Evolutionary conservation across 352 stramenopile species (phyloP), one percentile per base, ranked within the genome.

Genomic region (Globisporangium mamillatum): DNA sequence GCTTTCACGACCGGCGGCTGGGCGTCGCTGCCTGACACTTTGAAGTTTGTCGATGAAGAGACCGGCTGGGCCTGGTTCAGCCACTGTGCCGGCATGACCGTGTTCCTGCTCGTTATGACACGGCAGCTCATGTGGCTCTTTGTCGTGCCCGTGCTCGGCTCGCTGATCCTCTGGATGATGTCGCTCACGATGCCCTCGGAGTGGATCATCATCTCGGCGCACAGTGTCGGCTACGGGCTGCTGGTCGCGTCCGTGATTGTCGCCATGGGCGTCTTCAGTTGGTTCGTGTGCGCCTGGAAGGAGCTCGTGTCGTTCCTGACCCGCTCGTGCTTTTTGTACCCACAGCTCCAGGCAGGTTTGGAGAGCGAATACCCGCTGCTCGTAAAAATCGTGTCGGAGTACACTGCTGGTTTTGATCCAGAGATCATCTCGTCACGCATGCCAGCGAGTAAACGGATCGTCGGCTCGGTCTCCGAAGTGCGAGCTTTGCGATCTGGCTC

Each of bases 61-160:
- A 94, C 87, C 9, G 87, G 87, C 18, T 94, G 87, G 87, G 87
- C 84, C 20, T 94, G 87, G 87, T 94, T 94, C 67, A 94, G 87
- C 55, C 87, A 94, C 56, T 91, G 82, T 60, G 87, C 87, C 2
- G 87, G 87, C 32, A 73, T 93, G 52, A 92, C 87, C 0, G 79
- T 92, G 22, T 94, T 94, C 67, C 67, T 94, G 50, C 62, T 94
- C 14, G 75, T 93, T 5, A 88, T 88, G 76, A 94, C 87, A 7
- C 77, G 85, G 12, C 76, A 86, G 18, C 73, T 94, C 29, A 74
- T 79, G 57, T 92, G 80, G 84, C 61, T 94, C n/a, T 76, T 92
- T 24, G 81, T 94, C 2, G 82, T 94, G 24, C 87, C 87, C 0
- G 64, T 89, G 1, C 63, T 88, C 36, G 84, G 87, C 10, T 75